These are phyloP conservation scores for Pyrus hybrid DNA, from an alignment of 331 rosid species.

Conservation along the genomic window DNA sequence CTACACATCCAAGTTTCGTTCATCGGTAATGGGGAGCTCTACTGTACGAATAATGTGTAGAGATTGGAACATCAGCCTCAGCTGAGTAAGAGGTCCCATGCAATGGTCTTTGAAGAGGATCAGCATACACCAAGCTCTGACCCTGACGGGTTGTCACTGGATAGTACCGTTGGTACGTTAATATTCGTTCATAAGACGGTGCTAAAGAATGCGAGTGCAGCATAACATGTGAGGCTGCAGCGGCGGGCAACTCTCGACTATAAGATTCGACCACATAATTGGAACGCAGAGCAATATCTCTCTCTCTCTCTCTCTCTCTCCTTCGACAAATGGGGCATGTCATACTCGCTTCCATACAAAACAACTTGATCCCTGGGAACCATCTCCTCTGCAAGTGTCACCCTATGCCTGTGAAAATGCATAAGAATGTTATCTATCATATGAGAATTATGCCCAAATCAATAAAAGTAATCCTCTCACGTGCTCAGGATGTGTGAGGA, in stretches of 20 bases:
- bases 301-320: not conserved
- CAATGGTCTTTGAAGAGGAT: not conserved
- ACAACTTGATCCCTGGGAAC: not conserved
- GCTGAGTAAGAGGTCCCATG: not conserved
- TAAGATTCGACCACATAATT: conserved; percentile 1
- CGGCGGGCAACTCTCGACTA: not conserved
- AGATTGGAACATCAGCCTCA: not conserved
- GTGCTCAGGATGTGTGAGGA: not conserved
- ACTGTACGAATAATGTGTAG: not conserved
- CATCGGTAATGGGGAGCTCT: not conserved
- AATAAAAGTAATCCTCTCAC: not conserved
- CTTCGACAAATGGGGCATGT: not conserved
- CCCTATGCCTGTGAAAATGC: not conserved
- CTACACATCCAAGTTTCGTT: too few species aligned
- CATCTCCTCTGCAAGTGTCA: not conserved
- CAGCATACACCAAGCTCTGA: not conserved
- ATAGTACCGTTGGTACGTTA: conserved; percentile 4
- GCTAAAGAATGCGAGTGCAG: not conserved
- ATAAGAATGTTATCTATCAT: not conserved
- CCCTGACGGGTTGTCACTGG: not conserved
- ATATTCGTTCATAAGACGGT: not conserved
- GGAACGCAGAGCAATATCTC: not conserved
- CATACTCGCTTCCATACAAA: conserved; percentile 3
- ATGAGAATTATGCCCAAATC: too few species aligned
- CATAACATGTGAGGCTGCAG: not conserved